Evolutionary conservation across 2,329 filamentous ascomycete genomes (phyloP).

Genomic region (Diaporthe sp.): DNA sequence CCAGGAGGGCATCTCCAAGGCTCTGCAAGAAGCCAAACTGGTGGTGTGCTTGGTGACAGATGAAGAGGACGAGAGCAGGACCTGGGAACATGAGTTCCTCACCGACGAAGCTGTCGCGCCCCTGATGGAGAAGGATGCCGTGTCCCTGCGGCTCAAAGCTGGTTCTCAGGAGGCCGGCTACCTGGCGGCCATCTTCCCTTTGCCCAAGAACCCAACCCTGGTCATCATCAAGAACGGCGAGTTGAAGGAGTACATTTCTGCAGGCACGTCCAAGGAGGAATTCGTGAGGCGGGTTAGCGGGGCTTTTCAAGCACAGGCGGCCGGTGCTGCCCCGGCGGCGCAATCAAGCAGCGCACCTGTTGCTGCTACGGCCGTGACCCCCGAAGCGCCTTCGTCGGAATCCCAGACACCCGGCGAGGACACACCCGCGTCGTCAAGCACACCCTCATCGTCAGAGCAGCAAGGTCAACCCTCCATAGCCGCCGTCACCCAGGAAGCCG

Average conservation of each 20-base stretch:
- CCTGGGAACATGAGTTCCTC: slow-evolving; percentile 79
- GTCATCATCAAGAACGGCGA: slow-evolving; percentile 84
- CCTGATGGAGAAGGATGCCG: slow-evolving; percentile 69
- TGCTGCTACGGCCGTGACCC: slow-evolving; percentile 9
- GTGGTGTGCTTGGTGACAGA: slow-evolving; percentile 92
- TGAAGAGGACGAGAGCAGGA: slow-evolving; percentile 72
- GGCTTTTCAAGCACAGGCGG: slow-evolving; percentile 45
- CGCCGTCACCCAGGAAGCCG: slow-evolving; percentile 13
- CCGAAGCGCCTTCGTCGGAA: slow-evolving; percentile 30
- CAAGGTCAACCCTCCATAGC: slow-evolving; percentile 3
- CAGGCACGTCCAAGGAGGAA: slow-evolving; percentile 72
- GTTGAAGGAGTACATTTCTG: slow-evolving; percentile 79
- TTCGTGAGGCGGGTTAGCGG: slow-evolving; percentile 68
- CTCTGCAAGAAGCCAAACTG: slow-evolving; percentile 79
- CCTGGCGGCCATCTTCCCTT: slow-evolving; percentile 82
- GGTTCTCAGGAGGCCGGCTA: slow-evolving; percentile 86
- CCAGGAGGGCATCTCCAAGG: slow-evolving; percentile 81
- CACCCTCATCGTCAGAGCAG: slow-evolving; percentile 32
- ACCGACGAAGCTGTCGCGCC: slow-evolving; percentile 62
- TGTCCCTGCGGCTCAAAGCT: slow-evolving; percentile 76
- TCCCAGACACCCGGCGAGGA: slow-evolving; percentile 39
- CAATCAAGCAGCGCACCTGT: slow-evolving; percentile 30
- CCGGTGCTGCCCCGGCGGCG: neutral
- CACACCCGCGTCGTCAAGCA: slow-evolving; percentile 37
- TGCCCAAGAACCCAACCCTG: slow-evolving; percentile 81